A percentile compares a stretch with the other conserved stretches of the same genome.
These are phyloP conservation scores for Aspergillus hortae DNA, from an alignment of 2,329 filamentous ascomycete genomes.

Conservation along the genomic window DNA sequence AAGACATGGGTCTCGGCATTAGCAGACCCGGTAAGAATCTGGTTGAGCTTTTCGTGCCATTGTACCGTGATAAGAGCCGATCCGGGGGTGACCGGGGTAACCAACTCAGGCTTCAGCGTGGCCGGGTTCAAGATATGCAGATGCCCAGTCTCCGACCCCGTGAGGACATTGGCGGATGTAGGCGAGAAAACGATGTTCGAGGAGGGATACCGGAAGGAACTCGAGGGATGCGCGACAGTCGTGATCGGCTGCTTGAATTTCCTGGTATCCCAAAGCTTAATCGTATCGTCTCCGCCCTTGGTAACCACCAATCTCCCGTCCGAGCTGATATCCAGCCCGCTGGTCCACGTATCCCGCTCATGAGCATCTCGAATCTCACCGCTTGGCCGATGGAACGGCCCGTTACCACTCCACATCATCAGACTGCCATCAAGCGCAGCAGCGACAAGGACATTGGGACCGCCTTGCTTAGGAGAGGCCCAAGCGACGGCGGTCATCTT, in stretches of 20 bases:
- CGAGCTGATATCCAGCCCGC: constrained; percentile 82
- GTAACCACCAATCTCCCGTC: constrained; percentile 91
- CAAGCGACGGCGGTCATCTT: constrained; percentile 92
- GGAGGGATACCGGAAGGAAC: constrained; percentile 76
- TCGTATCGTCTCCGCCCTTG: constrained; percentile 82
- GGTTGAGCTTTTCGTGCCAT: constrained; percentile 94
- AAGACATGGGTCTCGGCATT: constrained; percentile 87
- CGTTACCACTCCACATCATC: constrained; percentile 87
- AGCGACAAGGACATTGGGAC: constrained; percentile 72
- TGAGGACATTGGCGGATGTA: constrained; percentile 77
- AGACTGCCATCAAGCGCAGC: constrained; percentile 85
- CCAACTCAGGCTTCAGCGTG: constrained; percentile 77
- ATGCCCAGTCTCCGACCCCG: constrained; percentile 79
- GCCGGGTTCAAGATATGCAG: constrained; percentile 92
- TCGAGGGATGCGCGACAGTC: constrained; percentile 73
- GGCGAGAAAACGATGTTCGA: constrained; percentile 89
- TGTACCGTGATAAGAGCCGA: constrained; percentile 77
- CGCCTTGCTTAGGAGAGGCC: constrained; percentile 73
- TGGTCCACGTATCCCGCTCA: constrained; percentile 79
- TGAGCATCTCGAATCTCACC: constrained; percentile 85
- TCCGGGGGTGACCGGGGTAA: constrained; percentile 83
- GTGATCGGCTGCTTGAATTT: constrained; percentile 92
- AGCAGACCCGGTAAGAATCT: constrained; percentile 90
- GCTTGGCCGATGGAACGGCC: constrained; percentile 75
- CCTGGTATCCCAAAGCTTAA: constrained; percentile 95